Evolutionary conservation across 495 filamentous ascomycete species (phyloP).

Genomic region (Acidiella bohemica): DNA sequence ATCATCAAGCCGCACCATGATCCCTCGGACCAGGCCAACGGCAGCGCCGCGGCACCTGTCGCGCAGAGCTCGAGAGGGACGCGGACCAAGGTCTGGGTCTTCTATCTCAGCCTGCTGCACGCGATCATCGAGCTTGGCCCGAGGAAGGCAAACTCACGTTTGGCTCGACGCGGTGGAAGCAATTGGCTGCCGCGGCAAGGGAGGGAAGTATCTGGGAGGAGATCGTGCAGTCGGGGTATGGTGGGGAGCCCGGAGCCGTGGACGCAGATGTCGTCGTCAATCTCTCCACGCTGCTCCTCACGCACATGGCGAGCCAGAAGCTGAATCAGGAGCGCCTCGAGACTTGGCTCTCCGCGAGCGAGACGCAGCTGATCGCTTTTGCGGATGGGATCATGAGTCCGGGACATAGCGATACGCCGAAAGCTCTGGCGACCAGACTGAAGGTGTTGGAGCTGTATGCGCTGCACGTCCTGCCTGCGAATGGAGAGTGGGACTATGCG

Average conservation of each 20-base stretch:
- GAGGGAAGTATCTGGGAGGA: constrained; percentile 88
- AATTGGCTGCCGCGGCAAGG: constrained; percentile 62
- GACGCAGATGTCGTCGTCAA: constrained; percentile 93
- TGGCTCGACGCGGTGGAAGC: constrained; percentile 70
- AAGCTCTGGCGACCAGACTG: constrained; percentile 50
- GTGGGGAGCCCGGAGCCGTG: constrained; percentile 72
- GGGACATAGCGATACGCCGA: constrained; percentile 41
- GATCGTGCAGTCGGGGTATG: constrained; percentile 72
- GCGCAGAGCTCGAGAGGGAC: constrained; percentile 58
- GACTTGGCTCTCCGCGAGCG: constrained; percentile 72
- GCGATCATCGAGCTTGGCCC: constrained; percentile 73
- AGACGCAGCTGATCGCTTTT: constrained; percentile 32
- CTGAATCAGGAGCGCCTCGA: constrained; percentile 81
- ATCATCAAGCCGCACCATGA: constrained; percentile 48
- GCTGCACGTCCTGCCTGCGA: constrained; percentile 78
- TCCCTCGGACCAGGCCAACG: constrained; percentile 17
- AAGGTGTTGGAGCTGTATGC: constrained; percentile 90
- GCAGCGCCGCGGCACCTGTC: constrained; percentile 45
- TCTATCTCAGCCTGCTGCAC: constrained; percentile 88
- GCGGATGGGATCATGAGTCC: constrained; percentile 22
- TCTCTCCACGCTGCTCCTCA: constrained; percentile 73
- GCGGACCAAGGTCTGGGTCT: constrained; percentile 89
- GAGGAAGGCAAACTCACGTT: constrained; percentile 82
- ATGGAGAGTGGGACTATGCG: constrained; percentile 91
- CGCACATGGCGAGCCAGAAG: constrained; percentile 68